Evolutionary conservation across 2,329 filamentous ascomycete species (phyloP).

Genomic region (Arthrobotrys sphaeroides): DNA sequence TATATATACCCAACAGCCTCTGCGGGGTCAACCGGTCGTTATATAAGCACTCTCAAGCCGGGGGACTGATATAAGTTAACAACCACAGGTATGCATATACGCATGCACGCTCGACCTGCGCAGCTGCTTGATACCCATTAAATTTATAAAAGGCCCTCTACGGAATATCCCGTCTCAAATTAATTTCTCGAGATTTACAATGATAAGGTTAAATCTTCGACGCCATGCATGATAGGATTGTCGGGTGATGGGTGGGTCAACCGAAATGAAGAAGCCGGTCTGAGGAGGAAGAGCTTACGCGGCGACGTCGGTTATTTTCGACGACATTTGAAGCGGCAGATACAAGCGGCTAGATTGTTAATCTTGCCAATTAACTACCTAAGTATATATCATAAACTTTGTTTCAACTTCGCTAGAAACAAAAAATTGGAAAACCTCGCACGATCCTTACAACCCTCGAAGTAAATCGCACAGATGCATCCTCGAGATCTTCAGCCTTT

Average conservation of each 20-base stretch:
- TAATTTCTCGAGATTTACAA: not conserved
- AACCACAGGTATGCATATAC: too few relatives aligned
- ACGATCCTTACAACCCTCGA: too few relatives aligned
- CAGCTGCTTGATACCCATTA: too few relatives aligned
- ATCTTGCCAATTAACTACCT: too few relatives aligned
- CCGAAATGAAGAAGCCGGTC: not conserved
- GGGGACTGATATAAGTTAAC: too few relatives aligned
- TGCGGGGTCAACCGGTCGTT: too few relatives aligned
- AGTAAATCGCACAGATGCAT: too few relatives aligned
- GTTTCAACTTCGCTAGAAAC: slow-evolving; percentile 2
- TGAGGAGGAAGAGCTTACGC: slow-evolving; percentile 10
- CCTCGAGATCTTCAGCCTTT: too few relatives aligned
- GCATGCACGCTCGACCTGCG: not conserved
- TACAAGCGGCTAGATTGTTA: slow-evolving; percentile 1
- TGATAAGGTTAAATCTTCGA: not conserved
- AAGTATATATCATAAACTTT: not conserved
- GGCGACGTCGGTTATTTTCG: slow-evolving; percentile 6
- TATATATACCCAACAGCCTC: too few relatives aligned
- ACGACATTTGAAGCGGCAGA: not conserved
- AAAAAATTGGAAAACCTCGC: not conserved
- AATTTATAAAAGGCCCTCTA: too few relatives aligned
- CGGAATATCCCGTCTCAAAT: not conserved
- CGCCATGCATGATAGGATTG: slow-evolving; percentile 1
- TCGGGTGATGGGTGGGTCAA: not conserved
- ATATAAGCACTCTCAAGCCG: too few relatives aligned